Evolutionary conservation across 2,329 filamentous ascomycete species (phyloP), one percentile per base, ranked within the genome.

Genomic region (Fusarium equiseti): DNA sequence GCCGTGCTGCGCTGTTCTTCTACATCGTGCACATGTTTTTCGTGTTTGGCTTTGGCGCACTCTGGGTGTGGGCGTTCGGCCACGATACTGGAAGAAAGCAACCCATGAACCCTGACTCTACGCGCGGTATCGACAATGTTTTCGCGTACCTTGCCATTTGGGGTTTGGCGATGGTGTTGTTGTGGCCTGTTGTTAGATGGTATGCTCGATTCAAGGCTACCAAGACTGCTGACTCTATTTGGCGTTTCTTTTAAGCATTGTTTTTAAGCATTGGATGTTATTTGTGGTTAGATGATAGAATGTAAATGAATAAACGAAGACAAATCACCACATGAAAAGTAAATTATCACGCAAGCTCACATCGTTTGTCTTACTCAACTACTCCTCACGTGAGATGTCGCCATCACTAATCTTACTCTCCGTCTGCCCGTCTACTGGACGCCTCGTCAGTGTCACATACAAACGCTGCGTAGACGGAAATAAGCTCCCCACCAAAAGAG

Each of bases 1-100:
- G 83, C n/a, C 79, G 79, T n/a, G 82, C 82, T 0, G 82, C 83
- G 0, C 68, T 85, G 7, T 85, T 85, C 76, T 85, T 85, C 52
- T 85, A 84, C 70, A 63, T 84, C 8, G 64, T 74, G 2, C 83
- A 85, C 57, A 68, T 83, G 40, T 40, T 80, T 18, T 40, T 82
- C 4, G 63, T 83, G 6, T 77, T 82, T 24, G 45, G 59, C 2
- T 31, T 79, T 0, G 77, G 75, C 3, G 26, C 48, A 2, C 6
- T 76, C 6, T 51, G 80, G 31, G 69, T 80, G 4, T 51, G 45
- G 0, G 57, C 75, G n/a, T 79, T 82, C 12, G 83, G 83, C 0
- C 77, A 78, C 32, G 77, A 80, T 1, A 75, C 77, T 3, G 79
- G 66, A 8, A 32, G 43, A 58, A 74, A 66, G 5, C 72, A 78